These are phyloP conservation scores for Solanum piurae DNA, from an alignment of 257 asterid genomes.

Conservation along the genomic window DNA sequence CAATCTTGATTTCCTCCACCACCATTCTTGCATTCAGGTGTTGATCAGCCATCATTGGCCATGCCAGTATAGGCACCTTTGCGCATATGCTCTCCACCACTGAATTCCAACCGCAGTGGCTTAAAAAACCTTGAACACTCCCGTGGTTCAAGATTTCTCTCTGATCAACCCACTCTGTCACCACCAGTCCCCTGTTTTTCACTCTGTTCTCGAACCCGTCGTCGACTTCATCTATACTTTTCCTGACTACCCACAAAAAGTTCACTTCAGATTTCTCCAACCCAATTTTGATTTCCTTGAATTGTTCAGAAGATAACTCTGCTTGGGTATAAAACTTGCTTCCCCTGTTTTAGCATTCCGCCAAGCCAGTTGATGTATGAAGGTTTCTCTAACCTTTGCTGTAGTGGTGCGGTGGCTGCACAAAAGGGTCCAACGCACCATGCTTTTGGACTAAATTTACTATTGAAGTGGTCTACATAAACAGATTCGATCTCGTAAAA, in stretches of 20 bases:
- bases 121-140: neutral
- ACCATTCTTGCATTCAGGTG: constrained; percentile 34
- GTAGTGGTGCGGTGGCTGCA: constrained; percentile 1
- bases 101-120: constrained; percentile 38
- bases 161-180: constrained; percentile 4
- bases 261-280: neutral
- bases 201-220: constrained; percentile 24
- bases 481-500: constrained; percentile 40
- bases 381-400: neutral
- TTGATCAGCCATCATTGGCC: constrained; percentile 81
- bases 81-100: constrained; percentile 53
- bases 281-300: constrained; percentile 29
- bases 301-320: constrained; percentile 26
- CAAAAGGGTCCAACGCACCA: constrained; percentile 57
- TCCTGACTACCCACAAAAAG: neutral
- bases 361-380: neutral
- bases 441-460: neutral
- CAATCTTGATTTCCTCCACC: neutral
- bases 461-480: constrained; percentile 17
- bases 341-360: neutral
- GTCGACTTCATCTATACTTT: neutral
- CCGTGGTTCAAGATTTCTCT: neutral
- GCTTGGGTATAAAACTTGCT: constrained; percentile 50
- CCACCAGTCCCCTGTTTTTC: constrained; percentile 32
- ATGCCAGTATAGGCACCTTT: constrained; percentile 1